Percentiles rank a stretch among this genome's conserved stretches.
phyloP scores from a whole-genome alignment of 306 rosid genomes.

The Cajanus cajan region DNA sequence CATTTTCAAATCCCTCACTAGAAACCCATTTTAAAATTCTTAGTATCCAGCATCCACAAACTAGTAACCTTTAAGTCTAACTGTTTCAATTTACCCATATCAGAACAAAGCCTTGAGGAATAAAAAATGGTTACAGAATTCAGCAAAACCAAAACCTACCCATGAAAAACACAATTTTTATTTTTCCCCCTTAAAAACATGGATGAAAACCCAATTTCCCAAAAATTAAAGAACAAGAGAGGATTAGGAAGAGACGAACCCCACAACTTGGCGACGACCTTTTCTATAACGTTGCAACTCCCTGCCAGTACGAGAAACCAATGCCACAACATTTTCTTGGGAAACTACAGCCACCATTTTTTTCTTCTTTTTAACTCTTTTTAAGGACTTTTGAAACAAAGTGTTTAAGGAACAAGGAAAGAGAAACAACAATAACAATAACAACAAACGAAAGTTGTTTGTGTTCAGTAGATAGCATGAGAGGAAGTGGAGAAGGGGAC shows the following conservation, averaged over 20 bases:
- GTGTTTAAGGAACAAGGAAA: background rate
- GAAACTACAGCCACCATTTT: slow-evolving; percentile 71
- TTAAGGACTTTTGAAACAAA: background rate
- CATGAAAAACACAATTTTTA: background rate
- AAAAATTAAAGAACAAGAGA: background rate
- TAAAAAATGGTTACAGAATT: background rate
- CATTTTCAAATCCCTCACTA: background rate
- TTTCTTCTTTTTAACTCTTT: background rate
- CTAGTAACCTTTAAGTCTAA: background rate
- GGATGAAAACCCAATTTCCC: background rate
- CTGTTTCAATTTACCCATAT: background rate
- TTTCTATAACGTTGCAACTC: slow-evolving; percentile 80
- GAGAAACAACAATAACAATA: background rate
- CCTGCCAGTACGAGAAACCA: slow-evolving; percentile 93
- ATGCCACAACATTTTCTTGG: slow-evolving; percentile 60
- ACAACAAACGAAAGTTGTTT: background rate
- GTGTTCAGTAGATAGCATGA: slow-evolving; percentile 32
- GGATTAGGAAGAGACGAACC: slow-evolving; percentile 52
- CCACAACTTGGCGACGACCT: slow-evolving; percentile 96
- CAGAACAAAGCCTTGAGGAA: background rate
- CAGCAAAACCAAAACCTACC: slow-evolving; percentile 1
- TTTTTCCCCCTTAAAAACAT: background rate
- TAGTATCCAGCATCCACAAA: background rate
- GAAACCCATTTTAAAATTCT: slow-evolving; percentile 10
- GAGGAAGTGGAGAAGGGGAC: slow-evolving; percentile 14